Base-by-base conservation (phyloP, 176 grass and related monocot genomes). In the Carex scoparia region DNA sequence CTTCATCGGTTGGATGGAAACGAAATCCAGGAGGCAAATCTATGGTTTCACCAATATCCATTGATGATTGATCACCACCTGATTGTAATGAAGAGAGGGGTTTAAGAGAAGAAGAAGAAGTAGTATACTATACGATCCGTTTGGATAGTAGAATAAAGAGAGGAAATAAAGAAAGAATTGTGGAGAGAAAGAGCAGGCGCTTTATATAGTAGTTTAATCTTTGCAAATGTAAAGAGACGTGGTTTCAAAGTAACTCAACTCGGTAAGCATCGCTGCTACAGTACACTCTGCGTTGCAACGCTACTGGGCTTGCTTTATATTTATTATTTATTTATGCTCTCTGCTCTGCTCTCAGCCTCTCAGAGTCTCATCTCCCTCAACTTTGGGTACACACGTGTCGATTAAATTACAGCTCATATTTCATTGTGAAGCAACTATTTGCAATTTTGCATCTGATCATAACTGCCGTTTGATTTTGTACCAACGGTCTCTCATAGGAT, bases 1-100 rank as follows among this genome's bases (percentile, higher is more conserved):
- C 91, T 86, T 93, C 91, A 66, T 93, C 91, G 10, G 91, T 91
- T 31, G 91, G 91, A 87, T 90, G 86, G 87, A 93, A 93, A 13
- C 91, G 76, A 79, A 91, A 93, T 4, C 91, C 91, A 58, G 91
- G 84, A 16, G 91, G 89, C 57, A 93, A 87, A 13, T 93, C 89
- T 85, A 91, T 87, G 81, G 15, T 64, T 49, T 76, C 12, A 61
- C 69, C 23, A 32, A 54, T 31, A 55, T 77, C 73, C 73, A 77
- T 77, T 56, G 23, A 9, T 23, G 2, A 23, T 77, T 56, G 23
- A 9, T 23, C 6, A 23, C 5, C 2, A 8, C 32, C 2, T 70
- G 67, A 70, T 70, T 70, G 33, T 9, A 27, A 23, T 11, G 6
- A 16, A 23, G 5, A 8, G 14, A 7, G 33, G 15, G 33, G 12